Conservation (phyloP, 192 early-diverging fungal genomes). For the Backusella circina region DNA sequence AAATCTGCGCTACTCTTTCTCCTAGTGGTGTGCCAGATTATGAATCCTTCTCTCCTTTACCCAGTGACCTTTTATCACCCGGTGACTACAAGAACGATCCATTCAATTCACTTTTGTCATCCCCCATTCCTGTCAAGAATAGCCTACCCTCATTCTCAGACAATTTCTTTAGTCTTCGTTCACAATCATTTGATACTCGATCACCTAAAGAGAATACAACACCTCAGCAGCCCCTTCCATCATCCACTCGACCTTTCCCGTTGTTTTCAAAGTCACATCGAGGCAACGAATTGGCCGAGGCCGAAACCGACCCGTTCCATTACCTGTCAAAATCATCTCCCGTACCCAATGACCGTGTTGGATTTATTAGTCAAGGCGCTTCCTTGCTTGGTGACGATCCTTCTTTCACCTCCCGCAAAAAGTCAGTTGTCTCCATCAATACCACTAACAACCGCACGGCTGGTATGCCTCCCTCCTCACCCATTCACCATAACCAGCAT, state of each 20-base stretch:
- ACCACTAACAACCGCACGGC: neutral
- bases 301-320: constrained; percentile 12
- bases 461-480: neutral
- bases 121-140: constrained; percentile 24
- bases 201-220: neutral
- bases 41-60: constrained; percentile 48
- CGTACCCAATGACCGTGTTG: constrained; percentile 1
- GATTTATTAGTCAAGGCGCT: neutral
- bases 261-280: constrained; percentile 5
- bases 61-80: constrained; percentile 55
- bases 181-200: constrained; percentile 29
- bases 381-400: neutral
- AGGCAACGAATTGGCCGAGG: neutral
- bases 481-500: neutral
- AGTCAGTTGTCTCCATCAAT: neutral
- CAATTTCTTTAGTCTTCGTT: constrained; percentile 20
- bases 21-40: neutral
- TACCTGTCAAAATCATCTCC: constrained; percentile 20
- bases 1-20: neutral
- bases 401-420: neutral
- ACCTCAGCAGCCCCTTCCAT: neutral
- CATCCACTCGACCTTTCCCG: neutral
- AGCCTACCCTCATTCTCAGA: constrained; percentile 32
- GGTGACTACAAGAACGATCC: constrained; percentile 17
- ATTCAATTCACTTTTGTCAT: neutral